A percentile compares a stretch with the other conserved stretches of the same genome.
Conservation (phyloP, 768 basidiomycete genomes). For the Lactarius pseudohatsudake region DNA sequence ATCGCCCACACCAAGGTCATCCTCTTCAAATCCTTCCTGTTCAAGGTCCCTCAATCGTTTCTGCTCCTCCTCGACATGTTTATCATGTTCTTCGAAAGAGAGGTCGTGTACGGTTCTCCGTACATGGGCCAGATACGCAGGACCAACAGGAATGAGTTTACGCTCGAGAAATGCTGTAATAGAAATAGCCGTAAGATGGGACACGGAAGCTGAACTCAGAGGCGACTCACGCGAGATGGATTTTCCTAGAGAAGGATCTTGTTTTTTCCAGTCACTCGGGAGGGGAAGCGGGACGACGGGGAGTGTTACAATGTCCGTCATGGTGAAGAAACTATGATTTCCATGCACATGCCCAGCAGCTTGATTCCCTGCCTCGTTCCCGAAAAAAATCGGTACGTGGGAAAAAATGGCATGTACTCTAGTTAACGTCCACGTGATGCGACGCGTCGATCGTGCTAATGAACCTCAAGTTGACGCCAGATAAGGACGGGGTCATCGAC, state of each 20-base stretch:
- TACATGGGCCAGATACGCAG: conserved; percentile 82
- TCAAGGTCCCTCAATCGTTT: conserved; percentile 52
- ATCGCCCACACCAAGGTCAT: conserved; percentile 90
- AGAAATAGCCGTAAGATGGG: conserved; percentile 5
- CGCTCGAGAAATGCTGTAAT: conserved; percentile 43
- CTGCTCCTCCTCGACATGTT: conserved; percentile 53
- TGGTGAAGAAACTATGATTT: conserved; percentile 15
- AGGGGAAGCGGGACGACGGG: conserved; percentile 44
- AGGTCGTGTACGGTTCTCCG: conserved; percentile 70
- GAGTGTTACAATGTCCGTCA: conserved; percentile 36
- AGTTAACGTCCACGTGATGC: conserved; percentile 11
- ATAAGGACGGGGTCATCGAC: conserved; percentile 26
- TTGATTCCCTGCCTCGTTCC: conserved; percentile 12
- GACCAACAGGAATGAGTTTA: conserved; percentile 78
- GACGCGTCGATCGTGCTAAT: conserved; percentile 10
- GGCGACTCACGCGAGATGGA: conserved; percentile 37
- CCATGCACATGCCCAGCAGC: conserved; percentile 7
- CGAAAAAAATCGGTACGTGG: conserved; percentile 26
- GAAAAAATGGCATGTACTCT: conserved; percentile 6
- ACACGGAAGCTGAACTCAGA: conserved; percentile 22
- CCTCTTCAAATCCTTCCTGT: conserved; percentile 54
- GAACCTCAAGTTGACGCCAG: background rate
- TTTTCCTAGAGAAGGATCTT: conserved; percentile 40
- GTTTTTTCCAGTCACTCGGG: conserved; percentile 45
- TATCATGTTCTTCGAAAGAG: conserved; percentile 83